These are phyloP conservation scores for Fraxinus nigra DNA, from an alignment of 305 asterid genomes.

Conservation along the genomic window DNA sequence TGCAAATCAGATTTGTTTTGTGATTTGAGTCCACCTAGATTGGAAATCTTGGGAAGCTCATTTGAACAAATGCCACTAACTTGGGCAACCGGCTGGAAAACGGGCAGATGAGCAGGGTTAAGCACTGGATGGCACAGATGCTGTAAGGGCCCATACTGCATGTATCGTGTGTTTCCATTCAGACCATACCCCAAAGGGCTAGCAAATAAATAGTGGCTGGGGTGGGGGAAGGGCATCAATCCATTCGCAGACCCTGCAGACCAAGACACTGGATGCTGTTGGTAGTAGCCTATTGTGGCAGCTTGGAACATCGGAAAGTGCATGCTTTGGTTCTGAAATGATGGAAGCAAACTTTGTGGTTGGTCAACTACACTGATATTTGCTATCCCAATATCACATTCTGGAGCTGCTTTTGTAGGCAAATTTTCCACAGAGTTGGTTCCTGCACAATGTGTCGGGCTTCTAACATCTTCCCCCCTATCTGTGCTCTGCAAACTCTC, in stretches of 20 bases:
- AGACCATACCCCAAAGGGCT: conserved; percentile 63
- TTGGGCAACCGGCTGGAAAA: conserved; percentile 60
- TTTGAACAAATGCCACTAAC: conserved; percentile 43
- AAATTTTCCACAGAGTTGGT: conserved; percentile 27
- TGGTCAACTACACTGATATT: conserved; percentile 42
- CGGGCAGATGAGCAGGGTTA: conserved; percentile 53
- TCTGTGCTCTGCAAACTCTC: conserved; percentile 27
- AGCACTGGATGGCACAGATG: conserved; percentile 57
- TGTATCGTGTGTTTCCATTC: conserved; percentile 56
- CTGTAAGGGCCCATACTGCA: conserved; percentile 68
- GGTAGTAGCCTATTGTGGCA: conserved; percentile 68
- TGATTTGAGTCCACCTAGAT: conserved; percentile 39
- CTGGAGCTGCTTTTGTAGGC: conserved; percentile 39
- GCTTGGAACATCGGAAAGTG: conserved; percentile 67
- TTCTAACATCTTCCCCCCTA: conserved; percentile 32
- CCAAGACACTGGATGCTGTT: conserved; percentile 76
- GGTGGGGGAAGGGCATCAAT: conserved; percentile 59
- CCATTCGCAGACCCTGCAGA: conserved; percentile 73
- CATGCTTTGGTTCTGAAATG: conserved; percentile 52
- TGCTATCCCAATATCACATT: conserved; percentile 38
- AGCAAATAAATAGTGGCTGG: conserved; percentile 65
- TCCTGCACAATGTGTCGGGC: conserved; percentile 33
- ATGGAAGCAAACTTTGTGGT: conserved; percentile 57
- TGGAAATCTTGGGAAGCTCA: conserved; percentile 42
- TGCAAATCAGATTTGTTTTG: conserved; percentile 23